These are phyloP conservation scores for Melaleuca alternifolia DNA, from an alignment of 345 rosid species.

Conservation along the genomic window DNA sequence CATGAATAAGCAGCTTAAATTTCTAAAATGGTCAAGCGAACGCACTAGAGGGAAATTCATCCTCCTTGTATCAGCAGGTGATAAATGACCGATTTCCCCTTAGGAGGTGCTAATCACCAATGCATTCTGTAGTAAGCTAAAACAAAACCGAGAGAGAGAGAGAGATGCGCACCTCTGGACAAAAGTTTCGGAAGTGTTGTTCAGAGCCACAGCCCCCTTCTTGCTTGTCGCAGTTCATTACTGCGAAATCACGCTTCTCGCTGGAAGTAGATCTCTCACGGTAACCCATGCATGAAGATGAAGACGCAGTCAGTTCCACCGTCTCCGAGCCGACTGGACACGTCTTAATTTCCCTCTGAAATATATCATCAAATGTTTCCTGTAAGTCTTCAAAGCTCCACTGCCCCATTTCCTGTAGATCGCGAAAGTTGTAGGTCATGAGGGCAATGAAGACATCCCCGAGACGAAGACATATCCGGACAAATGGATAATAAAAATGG, in stretches of 20 bases:
- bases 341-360: constrained; percentile 34
- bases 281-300: constrained; percentile 48
- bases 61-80: no score
- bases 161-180: background rate
- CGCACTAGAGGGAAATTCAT: background rate
- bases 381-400: constrained; percentile 67
- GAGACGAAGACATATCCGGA: background rate
- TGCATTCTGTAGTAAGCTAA: background rate
- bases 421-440: background rate
- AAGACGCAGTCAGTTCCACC: background rate
- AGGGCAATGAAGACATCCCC: background rate
- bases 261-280: background rate
- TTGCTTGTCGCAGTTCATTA: background rate
- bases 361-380: constrained; percentile 66
- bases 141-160: background rate
- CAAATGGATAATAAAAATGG: background rate
- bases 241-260: background rate
- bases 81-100: no score
- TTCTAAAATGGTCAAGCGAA: background rate
- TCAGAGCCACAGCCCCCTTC: background rate
- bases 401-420: constrained; percentile 38
- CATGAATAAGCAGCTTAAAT: background rate
- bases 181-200: background rate
- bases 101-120: no score
- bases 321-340: constrained; percentile 6